Evolutionary conservation across 768 basidiomycete genomes (phyloP), one percentile per base, ranked within the genome.

Genomic region (Psilocybe cyanescens): DNA sequence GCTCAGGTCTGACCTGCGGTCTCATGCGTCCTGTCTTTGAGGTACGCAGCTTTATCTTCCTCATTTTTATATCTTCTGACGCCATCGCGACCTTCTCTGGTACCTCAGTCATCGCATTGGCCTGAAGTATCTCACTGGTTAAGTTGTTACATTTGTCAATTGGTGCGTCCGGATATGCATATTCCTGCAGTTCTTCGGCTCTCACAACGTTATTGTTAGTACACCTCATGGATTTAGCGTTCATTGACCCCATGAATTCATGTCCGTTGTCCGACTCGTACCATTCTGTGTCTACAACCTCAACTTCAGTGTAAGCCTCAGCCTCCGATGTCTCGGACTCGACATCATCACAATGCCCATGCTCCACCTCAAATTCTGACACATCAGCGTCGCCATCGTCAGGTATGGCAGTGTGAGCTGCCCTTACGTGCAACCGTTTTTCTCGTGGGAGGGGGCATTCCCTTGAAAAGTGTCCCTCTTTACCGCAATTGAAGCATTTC

Each of bases 1-100:
- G 55, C 28, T 67, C 58, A 0, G 50, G 44, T 7, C 37, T 44
- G 1, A 55, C 51, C 1, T 50, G 37, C 0, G 65, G 63, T 14
- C 62, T 35, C n/a, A 12, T 19, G 6, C 59, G 16, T 0, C 31
- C 44, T 2, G 44, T 55, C 31, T 59, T 44, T 1, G 52, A 48
- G 4, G 46, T 33, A 11, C 54, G 37, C 1, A 59, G 11, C n/a
- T 28, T 17, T 0, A 51, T 17, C 11, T 60, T 64, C 6, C 55
- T 8, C 31, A 35, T 35, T 2, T 35, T 35, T 2, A 51, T 45
- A 19, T 53, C 33, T 5, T 5, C 9, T 39, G 2, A 6, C 3
- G 14, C 5, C 14, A 5, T 12, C 2, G 16, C 45, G 1, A 6
- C 6, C 14, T 1, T 47, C 3, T 47, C 45, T n/a, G 45, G 45